A percentile compares a stretch with the other conserved stretches of the same genome.
Evolutionary conservation across 2,329 filamentous ascomycete genomes (phyloP).

Genomic region (Xylaria sp.): DNA sequence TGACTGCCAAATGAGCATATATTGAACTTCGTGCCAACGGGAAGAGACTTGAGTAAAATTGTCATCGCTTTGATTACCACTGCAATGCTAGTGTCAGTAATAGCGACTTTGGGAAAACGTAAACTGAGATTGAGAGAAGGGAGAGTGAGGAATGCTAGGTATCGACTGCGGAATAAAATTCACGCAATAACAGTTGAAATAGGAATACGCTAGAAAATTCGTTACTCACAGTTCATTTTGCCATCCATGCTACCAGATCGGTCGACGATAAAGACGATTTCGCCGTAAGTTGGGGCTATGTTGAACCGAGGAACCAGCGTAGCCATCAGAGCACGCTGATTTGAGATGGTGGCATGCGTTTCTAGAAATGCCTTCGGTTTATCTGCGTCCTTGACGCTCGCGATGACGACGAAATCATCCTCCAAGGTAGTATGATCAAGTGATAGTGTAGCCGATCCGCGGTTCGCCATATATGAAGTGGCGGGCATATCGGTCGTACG

Average conservation of each 20-base stretch:
- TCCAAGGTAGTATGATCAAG: slow-evolving; percentile 17
- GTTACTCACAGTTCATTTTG: slow-evolving; percentile 28
- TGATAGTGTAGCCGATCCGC: slow-evolving; percentile 32
- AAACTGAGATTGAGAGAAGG: too few species aligned
- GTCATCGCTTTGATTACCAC: slow-evolving; percentile 33
- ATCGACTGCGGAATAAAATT: background rate
- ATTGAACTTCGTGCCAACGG: slow-evolving; percentile 32
- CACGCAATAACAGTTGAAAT: background rate
- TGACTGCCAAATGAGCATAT: slow-evolving; percentile 34
- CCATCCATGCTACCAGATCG: slow-evolving; percentile 32
- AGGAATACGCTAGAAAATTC: background rate
- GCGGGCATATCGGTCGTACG: slow-evolving; percentile 33
- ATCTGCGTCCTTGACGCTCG: slow-evolving; percentile 22
- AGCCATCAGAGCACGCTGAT: slow-evolving; percentile 34
- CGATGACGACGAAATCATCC: slow-evolving; percentile 36
- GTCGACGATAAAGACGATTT: slow-evolving; percentile 37
- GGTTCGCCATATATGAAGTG: slow-evolving; percentile 20
- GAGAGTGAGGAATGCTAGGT: too few species aligned
- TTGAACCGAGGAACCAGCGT: slow-evolving; percentile 36
- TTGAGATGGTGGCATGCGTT: slow-evolving; percentile 29
- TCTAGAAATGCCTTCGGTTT: slow-evolving; percentile 34
- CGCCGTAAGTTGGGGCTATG: slow-evolving; percentile 21
- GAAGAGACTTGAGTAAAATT: slow-evolving; percentile 34
- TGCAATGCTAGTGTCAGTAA: slow-evolving; percentile 7
- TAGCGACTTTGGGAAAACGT: background rate